Evolutionary conservation across 257 asterid genomes (phyloP).

Genomic region (Salvia rosmarinus): DNA sequence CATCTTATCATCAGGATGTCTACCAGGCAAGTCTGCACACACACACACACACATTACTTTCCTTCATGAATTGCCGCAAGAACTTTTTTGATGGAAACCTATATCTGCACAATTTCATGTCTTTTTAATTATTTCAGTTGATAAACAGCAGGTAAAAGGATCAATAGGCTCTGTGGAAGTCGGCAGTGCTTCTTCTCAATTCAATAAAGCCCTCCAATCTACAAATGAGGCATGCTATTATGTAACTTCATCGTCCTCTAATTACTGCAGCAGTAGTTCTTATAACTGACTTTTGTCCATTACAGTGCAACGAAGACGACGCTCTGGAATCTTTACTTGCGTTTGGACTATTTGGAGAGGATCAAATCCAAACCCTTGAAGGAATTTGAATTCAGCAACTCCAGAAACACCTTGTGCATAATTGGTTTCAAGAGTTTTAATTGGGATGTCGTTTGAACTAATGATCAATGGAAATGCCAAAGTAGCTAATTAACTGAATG

Average conservation of each 20-base stretch:
- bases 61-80: neutral
- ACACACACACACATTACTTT: neutral
- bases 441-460: neutral
- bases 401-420: neutral
- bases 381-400: constrained; percentile 23
- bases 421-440: neutral
- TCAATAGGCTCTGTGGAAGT: neutral
- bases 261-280: neutral
- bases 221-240: constrained; percentile 18
- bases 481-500: too few species aligned
- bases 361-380: constrained; percentile 23
- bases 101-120: too few species aligned
- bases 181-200: constrained; percentile 13
- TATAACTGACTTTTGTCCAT: neutral
- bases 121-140: neutral
- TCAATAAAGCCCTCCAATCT: constrained; percentile 6
- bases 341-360: constrained; percentile 35
- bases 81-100: neutral
- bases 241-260: neutral
- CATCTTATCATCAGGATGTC: constrained; percentile 26
- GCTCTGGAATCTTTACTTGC: constrained; percentile 44
- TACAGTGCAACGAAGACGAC: constrained; percentile 34
- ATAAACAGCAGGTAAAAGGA: constrained; percentile 1
- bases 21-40: constrained; percentile 34
- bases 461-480: too few species aligned